Base-by-base conservation (phyloP, 2,329 filamentous ascomycete species). In the Nigrospora osmanthi region DNA sequence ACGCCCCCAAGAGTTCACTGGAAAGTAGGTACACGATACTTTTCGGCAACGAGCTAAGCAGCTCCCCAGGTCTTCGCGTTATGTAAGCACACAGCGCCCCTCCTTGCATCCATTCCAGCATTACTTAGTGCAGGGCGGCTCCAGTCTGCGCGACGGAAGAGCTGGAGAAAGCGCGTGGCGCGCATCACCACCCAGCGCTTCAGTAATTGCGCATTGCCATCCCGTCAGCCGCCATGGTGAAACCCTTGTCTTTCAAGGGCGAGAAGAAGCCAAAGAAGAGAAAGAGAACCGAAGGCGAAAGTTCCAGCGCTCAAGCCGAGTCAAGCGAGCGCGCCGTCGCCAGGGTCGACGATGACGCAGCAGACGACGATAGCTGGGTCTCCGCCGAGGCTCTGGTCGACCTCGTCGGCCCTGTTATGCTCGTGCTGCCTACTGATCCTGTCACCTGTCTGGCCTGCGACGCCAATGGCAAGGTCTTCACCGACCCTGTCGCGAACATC, bases 221-320 rank as follows among this genome's bases (percentile, higher is more conserved):
- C 4, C 31, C 19, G 42, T 43, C 45, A 46, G 49, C 38, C 55
- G 67, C 52, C 49, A 93, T 93, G 87, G 84, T 95, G 55, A 96
- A 95, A 64, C 83, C 91, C 40, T 78, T 98, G 47, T 75, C 81
- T 40, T 98, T 98, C 76, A 98, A 98, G 70, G 93, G 93, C 73
- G 93, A 98, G 70, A 96, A 94, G 68, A 93, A 93, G 70, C 70
- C 80, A 48, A 95, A 93, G 68, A 96, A 96, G 74, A 80, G 89
- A 64, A 96, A 95, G 76, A 81, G 87, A 55, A 68, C 76, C 40
- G 71, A 73, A 43, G 69, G 69, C 37, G 72, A 79, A 37, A 47
- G 49, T 2, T 34, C 46, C 68, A 73, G 65, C 12, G 62, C 45
- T 35, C 54, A 53, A 38, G 59, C 58, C 41, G 64, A 58, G 36